Conservation (phyloP, 306 rosid genomes). For the Rubus parviflorus region DNA sequence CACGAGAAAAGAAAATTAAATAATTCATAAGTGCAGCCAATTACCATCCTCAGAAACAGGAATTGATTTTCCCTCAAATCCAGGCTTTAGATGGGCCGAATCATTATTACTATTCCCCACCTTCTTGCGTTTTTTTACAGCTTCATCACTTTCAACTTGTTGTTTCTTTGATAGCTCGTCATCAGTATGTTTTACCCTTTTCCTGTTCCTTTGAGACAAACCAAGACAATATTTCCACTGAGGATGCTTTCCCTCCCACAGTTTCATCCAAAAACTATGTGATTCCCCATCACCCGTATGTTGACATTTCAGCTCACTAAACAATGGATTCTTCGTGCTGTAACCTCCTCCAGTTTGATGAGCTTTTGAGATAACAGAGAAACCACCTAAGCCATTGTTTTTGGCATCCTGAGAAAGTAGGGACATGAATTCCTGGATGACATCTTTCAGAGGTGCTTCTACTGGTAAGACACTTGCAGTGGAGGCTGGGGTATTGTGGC, state of each 20-base stretch:
- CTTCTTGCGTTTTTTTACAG: conserved; percentile 58
- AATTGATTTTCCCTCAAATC: conserved; percentile 34
- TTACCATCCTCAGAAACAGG: conserved; percentile 57
- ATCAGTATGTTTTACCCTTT: conserved; percentile 48
- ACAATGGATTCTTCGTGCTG: conserved; percentile 40
- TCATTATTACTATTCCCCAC: conserved; percentile 38
- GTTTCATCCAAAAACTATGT: conserved; percentile 62
- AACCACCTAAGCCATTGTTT: conserved; percentile 36
- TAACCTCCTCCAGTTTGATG: conserved; percentile 64
- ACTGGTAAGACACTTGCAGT: conserved; percentile 27
- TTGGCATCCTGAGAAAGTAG: conserved; percentile 50
- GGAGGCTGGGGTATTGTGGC: conserved; percentile 28
- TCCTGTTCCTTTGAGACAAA: conserved; percentile 70
- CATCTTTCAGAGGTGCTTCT: conserved; percentile 39
- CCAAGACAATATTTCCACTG: conserved; percentile 60
- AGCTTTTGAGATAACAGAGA: conserved; percentile 46
- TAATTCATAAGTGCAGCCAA: conserved; percentile 18
- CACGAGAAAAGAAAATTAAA: conserved; percentile 21
- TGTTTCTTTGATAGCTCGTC: conserved; percentile 36
- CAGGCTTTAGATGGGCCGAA: conserved; percentile 40
- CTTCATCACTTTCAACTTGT: conserved; percentile 41
- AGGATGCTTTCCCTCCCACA: conserved; percentile 66
- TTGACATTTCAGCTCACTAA: conserved; percentile 48
- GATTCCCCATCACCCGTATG: conserved; percentile 47
- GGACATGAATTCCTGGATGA: conserved; percentile 50